Conservation (phyloP, 129 eudicot genomes). For the Lactuca sativa region DNA sequence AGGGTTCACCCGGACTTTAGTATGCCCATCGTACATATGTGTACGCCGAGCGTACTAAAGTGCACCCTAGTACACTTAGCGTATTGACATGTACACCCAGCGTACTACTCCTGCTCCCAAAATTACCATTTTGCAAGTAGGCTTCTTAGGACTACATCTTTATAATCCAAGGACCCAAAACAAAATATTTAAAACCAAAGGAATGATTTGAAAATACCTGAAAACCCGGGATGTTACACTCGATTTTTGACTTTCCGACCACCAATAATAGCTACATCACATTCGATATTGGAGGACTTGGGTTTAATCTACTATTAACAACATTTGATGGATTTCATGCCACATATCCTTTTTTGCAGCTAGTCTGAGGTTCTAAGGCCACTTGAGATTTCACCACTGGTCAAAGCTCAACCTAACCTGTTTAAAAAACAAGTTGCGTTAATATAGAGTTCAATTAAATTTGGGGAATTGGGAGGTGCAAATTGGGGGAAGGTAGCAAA, state of each 20-base stretch:
- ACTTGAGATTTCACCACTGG: constrained; percentile 44
- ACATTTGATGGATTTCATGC: constrained; percentile 43
- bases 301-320: constrained; percentile 19
- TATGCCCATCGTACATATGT: no score
- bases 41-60: no score
- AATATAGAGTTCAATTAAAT: constrained; percentile 31
- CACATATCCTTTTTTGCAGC: constrained; percentile 23
- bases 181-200: no score
- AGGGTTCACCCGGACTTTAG: no score
- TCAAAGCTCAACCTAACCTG: constrained; percentile 59
- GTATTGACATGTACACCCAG: no score
- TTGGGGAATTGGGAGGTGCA: constrained; percentile 32
- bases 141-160: no score
- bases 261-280: constrained; percentile 23
- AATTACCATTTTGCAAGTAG: no score
- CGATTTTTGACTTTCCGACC: constrained; percentile 34
- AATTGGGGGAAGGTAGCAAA: constrained; percentile 19
- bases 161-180: no score
- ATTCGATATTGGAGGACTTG: constrained; percentile 27
- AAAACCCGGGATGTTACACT: not conserved
- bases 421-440: constrained; percentile 58
- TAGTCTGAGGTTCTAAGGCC: constrained; percentile 53
- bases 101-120: no score
- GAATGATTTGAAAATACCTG: no score
- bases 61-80: no score